Conservation (phyloP, 2,329 filamentous ascomycete genomes). For the Incumbomyces delicatus region DNA sequence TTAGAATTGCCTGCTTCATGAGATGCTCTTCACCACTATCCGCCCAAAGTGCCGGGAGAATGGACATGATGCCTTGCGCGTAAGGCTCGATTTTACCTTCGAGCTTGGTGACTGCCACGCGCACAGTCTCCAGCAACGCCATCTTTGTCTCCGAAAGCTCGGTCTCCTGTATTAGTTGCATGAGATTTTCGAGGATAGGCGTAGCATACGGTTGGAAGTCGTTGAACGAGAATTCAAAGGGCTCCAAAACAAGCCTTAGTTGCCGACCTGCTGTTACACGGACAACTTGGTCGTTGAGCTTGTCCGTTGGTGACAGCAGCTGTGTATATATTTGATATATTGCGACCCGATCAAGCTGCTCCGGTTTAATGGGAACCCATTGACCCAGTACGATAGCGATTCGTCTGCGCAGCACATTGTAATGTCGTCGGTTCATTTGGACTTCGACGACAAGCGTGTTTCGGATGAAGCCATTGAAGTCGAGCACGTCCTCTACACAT, state of each 20-base stretch:
- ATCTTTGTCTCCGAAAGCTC: constrained; percentile 82
- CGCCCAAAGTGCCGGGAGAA: constrained; percentile 76
- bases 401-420: constrained; percentile 74
- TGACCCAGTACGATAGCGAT: constrained; percentile 82
- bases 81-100: constrained; percentile 59
- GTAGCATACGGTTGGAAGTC: constrained; percentile 69
- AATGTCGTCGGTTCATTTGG: constrained; percentile 56
- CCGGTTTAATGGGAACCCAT: constrained; percentile 74
- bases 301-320: constrained; percentile 66
- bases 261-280: constrained; percentile 82
- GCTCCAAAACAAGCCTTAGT: constrained; percentile 69
- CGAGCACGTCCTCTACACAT: constrained; percentile 61
- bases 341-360: constrained; percentile 55
- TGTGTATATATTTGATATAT: constrained; percentile 87
- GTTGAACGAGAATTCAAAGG: constrained; percentile 68
- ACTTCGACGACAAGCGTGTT: constrained; percentile 70
- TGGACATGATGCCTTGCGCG: constrained; percentile 66
- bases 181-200: constrained; percentile 60
- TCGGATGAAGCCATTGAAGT: constrained; percentile 73
- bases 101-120: constrained; percentile 69
- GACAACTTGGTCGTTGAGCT: constrained; percentile 81
- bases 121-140: constrained; percentile 76
- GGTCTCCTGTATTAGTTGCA: constrained; percentile 68
- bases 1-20: constrained; percentile 87
- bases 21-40: constrained; percentile 77